These are phyloP conservation scores for Solanum commersonii DNA, from an alignment of 257 asterid species.

Conservation along the genomic window DNA sequence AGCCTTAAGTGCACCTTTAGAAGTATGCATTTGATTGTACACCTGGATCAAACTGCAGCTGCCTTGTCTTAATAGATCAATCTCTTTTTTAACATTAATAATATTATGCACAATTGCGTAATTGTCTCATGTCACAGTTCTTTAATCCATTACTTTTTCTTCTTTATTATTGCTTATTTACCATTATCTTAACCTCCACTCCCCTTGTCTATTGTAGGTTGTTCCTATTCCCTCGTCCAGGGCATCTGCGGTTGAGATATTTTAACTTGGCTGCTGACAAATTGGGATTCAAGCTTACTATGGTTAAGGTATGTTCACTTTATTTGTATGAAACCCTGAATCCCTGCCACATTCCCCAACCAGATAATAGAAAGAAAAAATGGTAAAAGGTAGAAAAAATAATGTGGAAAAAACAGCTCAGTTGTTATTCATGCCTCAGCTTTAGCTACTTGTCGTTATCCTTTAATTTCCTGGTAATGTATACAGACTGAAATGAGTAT, in stretches of 20 bases:
- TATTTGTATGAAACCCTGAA: background rate
- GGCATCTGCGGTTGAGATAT: conserved; percentile 60
- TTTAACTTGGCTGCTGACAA: conserved; percentile 76
- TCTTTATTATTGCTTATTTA: background rate
- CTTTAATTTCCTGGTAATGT: background rate
- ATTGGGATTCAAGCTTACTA: conserved; percentile 69
- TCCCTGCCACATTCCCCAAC: background rate
- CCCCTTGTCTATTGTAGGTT: conserved; percentile 30
- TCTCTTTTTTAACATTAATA: background rate
- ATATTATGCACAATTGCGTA: background rate
- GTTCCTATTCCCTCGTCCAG: conserved; percentile 76
- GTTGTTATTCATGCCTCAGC: background rate
- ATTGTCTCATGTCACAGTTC: background rate
- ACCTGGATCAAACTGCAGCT: background rate
- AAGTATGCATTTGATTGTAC: background rate
- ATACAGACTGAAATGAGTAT: background rate
- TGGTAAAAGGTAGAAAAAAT: background rate
- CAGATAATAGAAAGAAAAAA: background rate
- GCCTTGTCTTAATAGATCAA: background rate
- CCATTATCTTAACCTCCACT: background rate
- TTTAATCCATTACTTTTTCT: background rate
- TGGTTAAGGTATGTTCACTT: conserved; percentile 29
- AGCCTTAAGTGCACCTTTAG: background rate
- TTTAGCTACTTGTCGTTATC: background rate
- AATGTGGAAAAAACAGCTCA: background rate